Base-by-base conservation (phyloP, 2,329 filamentous ascomycete genomes). In the Calonectria hongkongensis region DNA sequence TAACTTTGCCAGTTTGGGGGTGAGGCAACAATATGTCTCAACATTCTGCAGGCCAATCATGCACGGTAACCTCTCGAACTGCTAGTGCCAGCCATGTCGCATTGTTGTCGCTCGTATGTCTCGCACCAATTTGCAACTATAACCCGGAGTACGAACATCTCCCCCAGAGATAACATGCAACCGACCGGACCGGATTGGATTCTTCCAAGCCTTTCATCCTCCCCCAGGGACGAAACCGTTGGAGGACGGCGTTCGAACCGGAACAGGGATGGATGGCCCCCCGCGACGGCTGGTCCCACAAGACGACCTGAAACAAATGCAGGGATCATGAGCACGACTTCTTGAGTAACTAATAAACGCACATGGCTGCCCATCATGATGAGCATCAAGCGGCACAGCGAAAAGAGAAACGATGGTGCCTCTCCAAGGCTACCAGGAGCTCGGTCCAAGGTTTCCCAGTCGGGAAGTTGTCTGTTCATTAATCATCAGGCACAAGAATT, bases 301-400 rank as follows among this genome's bases (percentile, higher is more conserved):
- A 69, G 58, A 72, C 62, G 64, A 80, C 78, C 78, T 80, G 78
- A 80, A 80, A 80, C 78, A 79, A 64, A 71, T 64, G 66, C 77
- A 74, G 72, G 78, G 78, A 71, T 78, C 41, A 67, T 58, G 71
- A 70, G 48, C 70, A 70, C 72, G 68, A 66, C 73, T 74, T 73
- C 73, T 75, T 75, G 71, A 72, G 76, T 36, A 73, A 75, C 54
- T 60, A 60, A 68, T 73, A 73, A 62, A 67, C 70, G 41, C 66
- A 56, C 45, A 68, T 27, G 66, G 47, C 54, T 66, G 58, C 73
- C 68, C 63, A 41, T 47, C 41, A 68, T 62, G 45, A 72, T 73
- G 51, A 28, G 62, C 47, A 27, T 66, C 36, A 47, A 28, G 65
- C 43, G 33, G 70, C 36, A 68, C 54, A 71, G 66, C 64, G 45